A percentile compares a stretch with the other conserved stretches of the same genome.
These are phyloP conservation scores for Cymbopogon citratus DNA, from an alignment of 176 grass and related monocot genomes.

Conservation along the genomic window DNA sequence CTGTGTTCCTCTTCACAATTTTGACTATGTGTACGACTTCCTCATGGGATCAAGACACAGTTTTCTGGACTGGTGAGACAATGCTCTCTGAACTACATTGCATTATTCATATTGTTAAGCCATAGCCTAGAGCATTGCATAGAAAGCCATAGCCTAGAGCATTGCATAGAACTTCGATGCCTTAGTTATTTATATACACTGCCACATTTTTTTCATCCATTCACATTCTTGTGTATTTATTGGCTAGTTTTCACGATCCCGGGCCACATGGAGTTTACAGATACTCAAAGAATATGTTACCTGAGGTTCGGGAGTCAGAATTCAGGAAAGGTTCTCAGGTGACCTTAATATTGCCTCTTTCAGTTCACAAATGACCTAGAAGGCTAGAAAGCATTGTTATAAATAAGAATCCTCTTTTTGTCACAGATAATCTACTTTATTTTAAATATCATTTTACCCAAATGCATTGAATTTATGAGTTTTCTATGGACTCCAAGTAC, in stretches of 20 bases:
- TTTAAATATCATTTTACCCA: not conserved
- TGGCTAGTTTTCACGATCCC: slow-evolving; percentile 67
- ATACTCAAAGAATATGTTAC: slow-evolving; percentile 57
- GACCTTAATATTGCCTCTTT: not conserved
- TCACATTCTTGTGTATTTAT: slow-evolving; percentile 28
- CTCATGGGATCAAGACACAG: slow-evolving; percentile 69
- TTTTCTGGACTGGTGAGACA: slow-evolving; percentile 70
- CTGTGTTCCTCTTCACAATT: slow-evolving; percentile 85
- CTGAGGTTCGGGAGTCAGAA: slow-evolving; percentile 49
- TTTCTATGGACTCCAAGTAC: not conserved
- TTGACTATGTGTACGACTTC: slow-evolving; percentile 84
- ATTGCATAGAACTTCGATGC: not conserved
- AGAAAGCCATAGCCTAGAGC: not conserved
- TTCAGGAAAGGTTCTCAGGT: slow-evolving; percentile 94
- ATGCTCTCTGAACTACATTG: not conserved
- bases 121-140: not conserved
- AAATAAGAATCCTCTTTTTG: not conserved
- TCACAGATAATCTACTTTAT: not conserved
- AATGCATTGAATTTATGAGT: not conserved
- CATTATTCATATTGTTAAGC: not conserved
- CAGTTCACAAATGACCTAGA: not conserved
- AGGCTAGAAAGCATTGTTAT: not conserved
- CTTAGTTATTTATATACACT: not conserved
- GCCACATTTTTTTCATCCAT: not conserved
- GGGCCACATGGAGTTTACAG: slow-evolving; percentile 77